phyloP scores from a whole-genome alignment of 352 stramenopile species.

The Phytophthora ramorum region DNA sequence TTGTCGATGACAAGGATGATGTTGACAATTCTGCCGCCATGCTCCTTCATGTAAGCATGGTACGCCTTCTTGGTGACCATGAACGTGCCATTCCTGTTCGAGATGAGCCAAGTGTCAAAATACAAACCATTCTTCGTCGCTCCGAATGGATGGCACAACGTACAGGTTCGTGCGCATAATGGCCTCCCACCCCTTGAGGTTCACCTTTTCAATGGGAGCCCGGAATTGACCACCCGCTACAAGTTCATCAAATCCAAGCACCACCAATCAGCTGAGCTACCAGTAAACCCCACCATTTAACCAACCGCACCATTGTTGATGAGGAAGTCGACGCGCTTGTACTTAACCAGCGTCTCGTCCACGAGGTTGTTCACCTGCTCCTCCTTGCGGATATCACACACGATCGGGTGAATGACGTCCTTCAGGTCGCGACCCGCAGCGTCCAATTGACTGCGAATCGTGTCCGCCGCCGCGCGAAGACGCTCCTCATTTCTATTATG shows the following conservation, averaged over 20 bases:
- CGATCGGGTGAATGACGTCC: constrained; percentile 59
- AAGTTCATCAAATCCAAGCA: neutral
- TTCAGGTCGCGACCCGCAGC: constrained; percentile 35
- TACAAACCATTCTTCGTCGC: neutral
- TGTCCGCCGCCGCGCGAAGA: constrained; percentile 60
- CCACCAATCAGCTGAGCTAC: neutral
- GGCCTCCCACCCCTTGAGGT: constrained; percentile 90
- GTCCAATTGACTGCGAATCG: constrained; percentile 60
- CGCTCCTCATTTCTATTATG: constrained; percentile 69
- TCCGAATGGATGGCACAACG: neutral
- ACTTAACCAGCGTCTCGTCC: constrained; percentile 77
- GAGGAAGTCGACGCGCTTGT: constrained; percentile 90
- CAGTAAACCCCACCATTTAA: neutral
- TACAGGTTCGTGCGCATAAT: constrained; percentile 94
- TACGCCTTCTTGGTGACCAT: constrained; percentile 93
- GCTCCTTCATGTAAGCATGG: constrained; percentile 94
- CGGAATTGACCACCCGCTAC: constrained; percentile 93
- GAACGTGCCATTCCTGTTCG: constrained; percentile 88
- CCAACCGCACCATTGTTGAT: constrained; percentile 89
- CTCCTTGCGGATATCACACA: constrained; percentile 82
- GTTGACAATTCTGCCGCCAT: constrained; percentile 94
- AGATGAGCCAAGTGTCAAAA: neutral
- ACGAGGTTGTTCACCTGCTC: constrained; percentile 77
- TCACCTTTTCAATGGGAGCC: constrained; percentile 88
- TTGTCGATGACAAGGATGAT: constrained; percentile 96